phyloP scores from a whole-genome alignment of 345 rosid genomes.

The Excoecaria agallocha region DNA sequence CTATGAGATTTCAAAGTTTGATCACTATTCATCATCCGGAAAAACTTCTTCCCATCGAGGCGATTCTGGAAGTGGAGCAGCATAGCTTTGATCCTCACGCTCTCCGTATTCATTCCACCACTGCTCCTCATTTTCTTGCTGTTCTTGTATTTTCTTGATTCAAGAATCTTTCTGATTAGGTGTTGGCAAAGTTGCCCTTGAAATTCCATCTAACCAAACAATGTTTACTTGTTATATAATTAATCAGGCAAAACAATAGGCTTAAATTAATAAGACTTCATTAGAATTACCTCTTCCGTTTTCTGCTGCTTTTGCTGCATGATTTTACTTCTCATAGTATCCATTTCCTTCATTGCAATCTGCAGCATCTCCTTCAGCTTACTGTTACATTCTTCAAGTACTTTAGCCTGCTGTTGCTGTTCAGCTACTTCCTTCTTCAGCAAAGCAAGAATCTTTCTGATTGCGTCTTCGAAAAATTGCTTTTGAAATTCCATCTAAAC shows the following conservation, averaged over 20 bases:
- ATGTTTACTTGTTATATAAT: neutral
- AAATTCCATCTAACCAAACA: slow-evolving; percentile 49
- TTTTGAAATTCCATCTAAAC: slow-evolving; percentile 63
- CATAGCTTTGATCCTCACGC: no score
- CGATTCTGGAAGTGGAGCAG: no score
- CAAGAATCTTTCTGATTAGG: slow-evolving; percentile 39
- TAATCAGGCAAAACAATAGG: neutral
- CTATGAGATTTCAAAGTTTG: no score
- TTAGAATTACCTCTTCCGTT: slow-evolving; percentile 60
- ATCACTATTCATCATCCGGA: no score
- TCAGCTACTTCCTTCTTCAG: no score
- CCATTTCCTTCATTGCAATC: slow-evolving; percentile 47
- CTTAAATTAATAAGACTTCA: neutral
- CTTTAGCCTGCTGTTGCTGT: slow-evolving; percentile 27
- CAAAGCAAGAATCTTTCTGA: slow-evolving; percentile 40
- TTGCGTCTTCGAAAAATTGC: slow-evolving; percentile 54
- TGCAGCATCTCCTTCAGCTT: slow-evolving; percentile 54
- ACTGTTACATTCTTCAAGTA: slow-evolving; percentile 49
- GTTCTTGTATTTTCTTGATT: slow-evolving; percentile 49
- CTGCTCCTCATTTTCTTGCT: slow-evolving; percentile 51
- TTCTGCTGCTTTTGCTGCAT: slow-evolving; percentile 57
- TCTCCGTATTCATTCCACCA: neutral
- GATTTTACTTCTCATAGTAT: slow-evolving; percentile 55
- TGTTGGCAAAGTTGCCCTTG: slow-evolving; percentile 67
- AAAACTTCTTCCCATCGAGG: no score